Conservation (phyloP, 495 filamentous ascomycete genomes). For the Bathelium albidoporum region DNA sequence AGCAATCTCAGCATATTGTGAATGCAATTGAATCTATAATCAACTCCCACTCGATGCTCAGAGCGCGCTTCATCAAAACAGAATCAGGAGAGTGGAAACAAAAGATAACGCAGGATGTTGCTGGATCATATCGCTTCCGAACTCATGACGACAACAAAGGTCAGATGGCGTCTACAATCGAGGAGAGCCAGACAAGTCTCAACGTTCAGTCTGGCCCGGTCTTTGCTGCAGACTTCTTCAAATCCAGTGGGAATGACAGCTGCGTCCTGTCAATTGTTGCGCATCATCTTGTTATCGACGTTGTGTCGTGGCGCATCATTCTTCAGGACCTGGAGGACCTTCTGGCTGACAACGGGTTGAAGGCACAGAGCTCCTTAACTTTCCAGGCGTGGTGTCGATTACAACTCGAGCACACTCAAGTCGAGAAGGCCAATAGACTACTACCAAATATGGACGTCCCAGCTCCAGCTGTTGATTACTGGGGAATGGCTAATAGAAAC, state of each 20-base stretch:
- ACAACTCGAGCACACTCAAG: slow-evolving; percentile 16
- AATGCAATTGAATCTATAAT: slow-evolving; percentile 50
- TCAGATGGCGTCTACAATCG: slow-evolving; percentile 5
- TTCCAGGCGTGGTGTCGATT: slow-evolving; percentile 18
- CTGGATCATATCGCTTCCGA: slow-evolving; percentile 12
- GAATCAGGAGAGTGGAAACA: slow-evolving; percentile 15
- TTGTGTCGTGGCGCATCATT: slow-evolving; percentile 22
- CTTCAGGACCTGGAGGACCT: slow-evolving; percentile 21
- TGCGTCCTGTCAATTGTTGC: slow-evolving; percentile 16
- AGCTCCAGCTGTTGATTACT: slow-evolving; percentile 15
- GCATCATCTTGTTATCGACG: slow-evolving; percentile 23
- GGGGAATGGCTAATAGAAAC: slow-evolving; percentile 17
- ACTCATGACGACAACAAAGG: slow-evolving; percentile 2
- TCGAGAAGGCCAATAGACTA: slow-evolving; percentile 5
- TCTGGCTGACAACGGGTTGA: slow-evolving; percentile 11
- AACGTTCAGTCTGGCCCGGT: slow-evolving; percentile 16
- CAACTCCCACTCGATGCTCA: slow-evolving; percentile 61
- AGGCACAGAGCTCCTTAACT: slow-evolving; percentile 14
- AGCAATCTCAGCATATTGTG: slow-evolving; percentile 39
- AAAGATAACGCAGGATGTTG: slow-evolving; percentile 12
- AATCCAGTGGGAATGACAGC: slow-evolving; percentile 8
- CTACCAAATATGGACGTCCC: slow-evolving; percentile 12
- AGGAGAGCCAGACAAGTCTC: slow-evolving; percentile 17
- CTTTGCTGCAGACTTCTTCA: slow-evolving; percentile 20
- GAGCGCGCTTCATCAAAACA: slow-evolving; percentile 45